Conservation (phyloP, 257 asterid species). For the Vinca minor region DNA sequence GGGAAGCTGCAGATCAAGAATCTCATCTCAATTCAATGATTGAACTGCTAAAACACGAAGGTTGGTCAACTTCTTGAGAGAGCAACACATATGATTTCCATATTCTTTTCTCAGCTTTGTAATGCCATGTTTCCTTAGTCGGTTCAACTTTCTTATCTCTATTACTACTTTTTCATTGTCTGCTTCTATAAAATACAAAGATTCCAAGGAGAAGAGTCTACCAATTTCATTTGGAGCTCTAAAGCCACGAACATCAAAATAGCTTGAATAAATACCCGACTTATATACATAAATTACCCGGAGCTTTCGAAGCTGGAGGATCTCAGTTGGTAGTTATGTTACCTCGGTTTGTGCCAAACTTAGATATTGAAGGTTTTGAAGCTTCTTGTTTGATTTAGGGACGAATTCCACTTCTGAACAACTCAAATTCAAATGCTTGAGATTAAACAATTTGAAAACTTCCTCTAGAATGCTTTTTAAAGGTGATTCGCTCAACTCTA, state of each 20-base stretch:
- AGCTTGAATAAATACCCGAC: background rate
- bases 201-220: too few species aligned
- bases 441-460: too few species aligned
- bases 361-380: conserved; percentile 11
- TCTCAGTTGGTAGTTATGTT: conserved; percentile 2
- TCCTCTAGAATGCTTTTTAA: conserved; percentile 12
- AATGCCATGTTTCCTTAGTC: too few species aligned
- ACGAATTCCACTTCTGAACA: background rate
- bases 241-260: background rate
- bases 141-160: too few species aligned
- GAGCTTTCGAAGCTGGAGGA: conserved; percentile 9
- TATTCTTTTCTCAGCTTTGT: conserved; percentile 8
- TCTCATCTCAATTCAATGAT: background rate
- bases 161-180: too few species aligned
- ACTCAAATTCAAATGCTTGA: conserved; percentile 5
- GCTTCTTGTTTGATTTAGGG: background rate
- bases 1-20: conserved; percentile 4
- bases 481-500: conserved; percentile 1
- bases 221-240: background rate
- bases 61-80: conserved; percentile 7
- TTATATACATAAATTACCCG: background rate
- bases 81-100: background rate
- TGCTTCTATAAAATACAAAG: too few species aligned
- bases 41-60: background rate
- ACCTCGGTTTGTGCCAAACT: conserved; percentile 1